Base-by-base conservation (phyloP, 2,329 filamentous ascomycete genomes). In the Phaeoacremonium minimum region DNA sequence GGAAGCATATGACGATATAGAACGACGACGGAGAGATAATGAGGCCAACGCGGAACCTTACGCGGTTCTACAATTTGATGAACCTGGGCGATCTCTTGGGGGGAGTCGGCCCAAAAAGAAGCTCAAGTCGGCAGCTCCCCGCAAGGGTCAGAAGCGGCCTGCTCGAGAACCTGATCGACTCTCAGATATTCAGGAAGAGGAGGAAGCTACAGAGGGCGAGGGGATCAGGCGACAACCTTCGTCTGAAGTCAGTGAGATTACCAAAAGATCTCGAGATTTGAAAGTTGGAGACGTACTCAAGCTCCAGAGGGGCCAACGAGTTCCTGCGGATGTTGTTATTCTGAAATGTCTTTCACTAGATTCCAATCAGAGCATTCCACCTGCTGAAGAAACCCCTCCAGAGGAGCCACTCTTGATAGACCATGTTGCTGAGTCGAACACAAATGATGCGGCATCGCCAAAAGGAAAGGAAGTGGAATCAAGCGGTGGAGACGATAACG, bases 251-350 rank as follows among this genome's bases (percentile, higher is more conserved):
- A 65, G 72, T 38, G 87, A 95, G 55, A 67, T 87, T 4, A 76
- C 75, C 45, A 91, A 87, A 57, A 89, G 87, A 51, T 93, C 93
- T 5, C 80, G 83, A 40, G 90, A 95, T 53, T 69, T 98, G 35
- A 93, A 85, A 56, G 91, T 98, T 31, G 94, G 93, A 16, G 93
- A 98, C 60, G 85, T 98, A n/a, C 66, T 98, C 40, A 95, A 94
- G 57, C 73, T 98, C 18, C 78, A 77, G 47, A 97, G 95, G 58
- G 89, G 95, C 40, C 89, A 96, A 57, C 80, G 93, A 47, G 83
- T 98, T 15, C 93, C 93, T 7, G 91, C 93, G 14, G 93, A 98
- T 63, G 87, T 98, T 32, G 79, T 97, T 16, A 89, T 98, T 37
- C 57, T 98, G 35, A 93, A 95, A 62, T 95, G 87, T 48, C 46